These are phyloP conservation scores for Harringtonia lauricola DNA, from an alignment of 2,329 filamentous ascomycete genomes.

Conservation along the genomic window DNA sequence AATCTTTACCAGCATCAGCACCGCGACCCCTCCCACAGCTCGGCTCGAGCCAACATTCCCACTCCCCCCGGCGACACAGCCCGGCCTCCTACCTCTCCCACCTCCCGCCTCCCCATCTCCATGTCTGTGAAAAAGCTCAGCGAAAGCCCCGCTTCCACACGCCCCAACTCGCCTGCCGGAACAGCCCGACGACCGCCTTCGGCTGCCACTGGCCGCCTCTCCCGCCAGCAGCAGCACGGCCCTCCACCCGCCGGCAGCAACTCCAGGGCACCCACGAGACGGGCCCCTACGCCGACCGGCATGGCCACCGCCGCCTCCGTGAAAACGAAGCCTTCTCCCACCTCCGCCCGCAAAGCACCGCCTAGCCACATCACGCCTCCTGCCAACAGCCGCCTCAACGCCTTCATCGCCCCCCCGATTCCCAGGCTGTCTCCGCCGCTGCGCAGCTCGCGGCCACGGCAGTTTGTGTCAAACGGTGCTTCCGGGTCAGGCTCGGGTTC, in stretches of 20 bases:
- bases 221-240: constrained; percentile 27
- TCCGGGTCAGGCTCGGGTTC: constrained; percentile 34
- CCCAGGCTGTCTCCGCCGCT: constrained; percentile 69
- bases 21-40: not conserved
- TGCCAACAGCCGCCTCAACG: constrained; percentile 53
- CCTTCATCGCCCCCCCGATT: constrained; percentile 59
- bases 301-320: constrained; percentile 3
- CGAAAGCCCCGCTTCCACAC: constrained; percentile 39
- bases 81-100: constrained; percentile 16
- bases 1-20: constrained; percentile 1
- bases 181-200: constrained; percentile 22
- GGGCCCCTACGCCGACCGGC: constrained; percentile 14
- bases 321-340: constrained; percentile 28
- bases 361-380: constrained; percentile 29
- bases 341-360: constrained; percentile 21
- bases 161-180: constrained; percentile 44
- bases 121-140: constrained; percentile 27
- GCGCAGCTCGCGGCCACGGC: constrained; percentile 70
- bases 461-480: constrained; percentile 64
- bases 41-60: not conserved
- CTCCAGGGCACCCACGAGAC: constrained; percentile 28
- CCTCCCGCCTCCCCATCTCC: constrained; percentile 26
- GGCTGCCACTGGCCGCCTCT: constrained; percentile 8
- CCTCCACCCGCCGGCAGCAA: constrained; percentile 21
- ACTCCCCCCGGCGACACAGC: not conserved